phyloP scores from a whole-genome alignment of 2,329 filamentous ascomycete species.

The Zasmidium angulare region DNA sequence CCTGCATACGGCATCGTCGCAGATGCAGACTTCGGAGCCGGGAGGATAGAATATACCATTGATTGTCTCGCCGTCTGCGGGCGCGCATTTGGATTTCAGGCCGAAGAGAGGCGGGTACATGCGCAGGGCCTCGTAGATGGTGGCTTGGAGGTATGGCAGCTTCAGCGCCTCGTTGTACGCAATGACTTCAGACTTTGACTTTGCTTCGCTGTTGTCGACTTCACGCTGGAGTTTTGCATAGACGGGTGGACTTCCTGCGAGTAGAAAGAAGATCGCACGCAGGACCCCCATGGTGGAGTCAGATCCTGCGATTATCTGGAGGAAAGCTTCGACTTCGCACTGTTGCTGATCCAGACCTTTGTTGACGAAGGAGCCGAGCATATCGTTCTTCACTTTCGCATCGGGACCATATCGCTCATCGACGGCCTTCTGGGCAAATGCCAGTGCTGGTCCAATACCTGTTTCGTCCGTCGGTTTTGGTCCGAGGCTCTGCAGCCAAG shows the following conservation, averaged over 20 bases:
- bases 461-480: conserved; percentile 30
- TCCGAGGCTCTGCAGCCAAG: conserved; percentile 24
- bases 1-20: conserved; percentile 43
- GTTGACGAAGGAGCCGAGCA: conserved; percentile 52
- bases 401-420: conserved; percentile 27
- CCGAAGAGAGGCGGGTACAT: conserved; percentile 33
- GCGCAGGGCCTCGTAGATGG: conserved; percentile 34
- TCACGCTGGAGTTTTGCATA: conserved; percentile 49
- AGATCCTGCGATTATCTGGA: conserved; percentile 53
- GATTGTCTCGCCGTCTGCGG: conserved; percentile 29
- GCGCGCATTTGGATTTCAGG: conserved; percentile 27
- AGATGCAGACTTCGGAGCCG: conserved; percentile 38
- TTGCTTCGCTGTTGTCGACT: conserved; percentile 41
- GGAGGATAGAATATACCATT: conserved; percentile 41
- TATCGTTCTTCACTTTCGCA: conserved; percentile 42
- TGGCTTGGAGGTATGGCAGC: conserved; percentile 33
- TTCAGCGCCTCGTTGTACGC: conserved; percentile 27
- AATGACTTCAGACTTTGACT: conserved; percentile 9
- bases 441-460: conserved; percentile 29
- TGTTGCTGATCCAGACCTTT: conserved; percentile 41
- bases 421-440: conserved; percentile 27
- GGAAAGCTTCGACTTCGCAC: conserved; percentile 40
- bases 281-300: conserved; percentile 57
- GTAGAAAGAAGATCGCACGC: conserved; percentile 49
- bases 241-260: conserved; percentile 48